Base-by-base conservation (phyloP, 306 rosid genomes). In the Herpetospermum pedunculosum region DNA sequence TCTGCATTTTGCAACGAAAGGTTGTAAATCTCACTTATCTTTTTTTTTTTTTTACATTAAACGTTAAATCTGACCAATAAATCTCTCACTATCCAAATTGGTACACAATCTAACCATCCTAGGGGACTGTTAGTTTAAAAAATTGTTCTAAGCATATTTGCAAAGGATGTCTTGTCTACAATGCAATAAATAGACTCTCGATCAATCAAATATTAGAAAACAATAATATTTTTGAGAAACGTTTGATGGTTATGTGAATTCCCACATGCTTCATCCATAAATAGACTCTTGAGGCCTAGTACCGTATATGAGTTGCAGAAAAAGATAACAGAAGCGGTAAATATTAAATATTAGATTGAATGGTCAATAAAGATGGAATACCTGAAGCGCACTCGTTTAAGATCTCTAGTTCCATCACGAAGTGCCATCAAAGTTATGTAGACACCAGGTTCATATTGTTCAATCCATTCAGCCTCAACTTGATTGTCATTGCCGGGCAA, bases 371-470 rank as follows among this genome's bases (percentile, higher is more conserved):
- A 73, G 58, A 13, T 41, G 69, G 32, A 63, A 58, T 86, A 87
- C 97, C 98, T 93, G 96, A 93, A 94, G 76, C 98, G 97, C 70
- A 94, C 97, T 81, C 97, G 91, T 82, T 94, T 91, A 21, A 91
- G 95, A 86, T 87, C 97, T 81, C 82, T 85, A 72, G 77, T 86
- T 35, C 97, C 97, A 75, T 96, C 92, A 10, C 96, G 92, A 40
- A 89, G 83, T 80, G 95, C 83, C 64, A 87, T 85, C 53, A 94
- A 88, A 38, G 98, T 85, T 72, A 94, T 89, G 79, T 91, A 94
- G 59, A 94, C 96, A 58, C 98, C 98, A 10, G 98, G 85, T 78
- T 94, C 98, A 79, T 87, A 92, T 83, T 94, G 96, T 80, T 94
- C 95, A 28, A 91, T 90, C 97, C 97, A 85, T 83, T 94, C 98